A percentile compares a stretch with the other conserved stretches of the same genome.
These are phyloP conservation scores for Monilinia fructicola DNA, from an alignment of 2,329 filamentous ascomycete species.

Conservation along the genomic window DNA sequence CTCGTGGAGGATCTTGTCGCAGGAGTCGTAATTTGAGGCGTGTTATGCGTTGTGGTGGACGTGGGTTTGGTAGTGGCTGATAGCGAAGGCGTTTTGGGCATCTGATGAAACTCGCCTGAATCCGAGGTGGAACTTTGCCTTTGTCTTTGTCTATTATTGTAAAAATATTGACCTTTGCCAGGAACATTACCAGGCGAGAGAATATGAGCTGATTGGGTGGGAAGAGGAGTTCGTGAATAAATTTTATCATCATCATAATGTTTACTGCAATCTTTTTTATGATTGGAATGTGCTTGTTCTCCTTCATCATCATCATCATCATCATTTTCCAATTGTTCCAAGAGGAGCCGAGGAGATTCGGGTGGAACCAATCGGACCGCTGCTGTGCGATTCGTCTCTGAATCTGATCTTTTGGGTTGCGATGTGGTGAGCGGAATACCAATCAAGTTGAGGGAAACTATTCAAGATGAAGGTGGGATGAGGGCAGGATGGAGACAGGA, in stretches of 20 bases:
- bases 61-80: slow-evolving; percentile 31
- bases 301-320: slow-evolving; percentile 2
- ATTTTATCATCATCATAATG: slow-evolving; percentile 29
- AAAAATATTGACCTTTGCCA: slow-evolving; percentile 27
- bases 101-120: slow-evolving; percentile 36
- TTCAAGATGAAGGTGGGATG: not conserved
- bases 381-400: slow-evolving; percentile 32
- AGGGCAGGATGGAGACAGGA: not conserved
- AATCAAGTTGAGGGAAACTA: slow-evolving; percentile 18
- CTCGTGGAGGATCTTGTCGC: slow-evolving; percentile 36
- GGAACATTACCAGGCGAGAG: slow-evolving; percentile 28
- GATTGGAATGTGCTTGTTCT: slow-evolving; percentile 1
- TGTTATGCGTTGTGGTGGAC: slow-evolving; percentile 33
- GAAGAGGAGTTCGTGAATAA: slow-evolving; percentile 40
- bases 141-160: not conserved
- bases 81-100: slow-evolving; percentile 29
- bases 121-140: slow-evolving; percentile 30
- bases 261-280: slow-evolving; percentile 21
- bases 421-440: slow-evolving; percentile 12
- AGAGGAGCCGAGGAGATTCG: slow-evolving; percentile 30
- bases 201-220: slow-evolving; percentile 40
- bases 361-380: slow-evolving; percentile 31
- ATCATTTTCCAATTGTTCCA: slow-evolving; percentile 24
- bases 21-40: slow-evolving; percentile 32
- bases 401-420: slow-evolving; percentile 32